Evolutionary conservation across 2,329 filamentous ascomycete genomes (phyloP), one percentile per base, ranked within the genome.

Genomic region (Alternaria viburni): DNA sequence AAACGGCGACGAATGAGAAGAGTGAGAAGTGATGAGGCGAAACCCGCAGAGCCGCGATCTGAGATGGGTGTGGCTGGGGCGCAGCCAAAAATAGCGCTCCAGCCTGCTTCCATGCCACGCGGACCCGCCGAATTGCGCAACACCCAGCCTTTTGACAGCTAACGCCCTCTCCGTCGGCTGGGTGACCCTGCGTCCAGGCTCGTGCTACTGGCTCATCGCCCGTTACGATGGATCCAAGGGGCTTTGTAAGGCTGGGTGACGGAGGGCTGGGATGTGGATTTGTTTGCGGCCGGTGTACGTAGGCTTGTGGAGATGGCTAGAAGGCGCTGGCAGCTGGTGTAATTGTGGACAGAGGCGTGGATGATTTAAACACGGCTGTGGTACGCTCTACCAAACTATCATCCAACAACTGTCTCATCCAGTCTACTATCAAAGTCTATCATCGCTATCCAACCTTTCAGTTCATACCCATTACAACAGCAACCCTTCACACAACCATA

Each of bases 231-330:
- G 59, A 36, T 30, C 59, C 41, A 52, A 51, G 55, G 62, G 54
- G 46, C 45, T 43, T 47, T 17, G 49, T 59, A 58, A 32, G 59
- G 62, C 55, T 65, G 62, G 50, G 26, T 47, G 43, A 28, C 21
- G 46, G 45, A 59, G 36, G 64, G 64, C 61, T 66, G 64, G 64
- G 50, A 61, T 52, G 57, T 54, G 57, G 52, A 58, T 43, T 17
- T 64, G 54, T 60, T 65, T 54, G 56, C 52, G 21, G 54, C 32
- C 57, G 61, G 58, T 25, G 54, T 66, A 66, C 64, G 61, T 64
- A 58, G 41, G 57, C 54, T 23, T 54, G 64, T 64, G 64, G 49
- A 28, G 43, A 62, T 30, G 46, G 50, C 59, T 56, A 59, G 54
- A 54, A 30, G 32, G 25, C 51, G 55, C 59, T 58, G 52, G 44